phyloP scores from a whole-genome alignment of 163 green algal genomes.

The Volvox carteri region DNA sequence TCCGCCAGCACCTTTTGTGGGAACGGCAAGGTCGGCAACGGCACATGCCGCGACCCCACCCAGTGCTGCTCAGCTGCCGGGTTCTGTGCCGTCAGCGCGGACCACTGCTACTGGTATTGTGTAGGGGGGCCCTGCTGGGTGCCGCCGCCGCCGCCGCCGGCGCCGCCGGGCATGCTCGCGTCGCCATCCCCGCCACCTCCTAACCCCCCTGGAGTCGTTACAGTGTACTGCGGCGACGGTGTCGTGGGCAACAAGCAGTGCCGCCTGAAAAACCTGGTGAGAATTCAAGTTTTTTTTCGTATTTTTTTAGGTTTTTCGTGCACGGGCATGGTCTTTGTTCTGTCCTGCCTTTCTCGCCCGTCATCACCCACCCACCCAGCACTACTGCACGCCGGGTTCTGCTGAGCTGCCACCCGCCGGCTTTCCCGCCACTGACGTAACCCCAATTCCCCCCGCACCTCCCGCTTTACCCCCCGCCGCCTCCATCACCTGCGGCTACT shows the following conservation, averaged over 20 bases:
- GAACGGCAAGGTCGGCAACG: conserved; percentile 8
- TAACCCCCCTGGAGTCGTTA: not conserved
- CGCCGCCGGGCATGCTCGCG: too few relatives aligned
- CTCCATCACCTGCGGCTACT: too few relatives aligned
- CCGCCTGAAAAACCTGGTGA: not conserved
- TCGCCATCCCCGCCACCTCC: not conserved
- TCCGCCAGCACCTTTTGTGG: conserved; percentile 1
- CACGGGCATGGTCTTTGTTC: not conserved
- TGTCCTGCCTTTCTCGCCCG: not conserved
- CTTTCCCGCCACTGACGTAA: not conserved
- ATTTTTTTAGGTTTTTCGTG: not conserved
- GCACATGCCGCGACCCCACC: not conserved
- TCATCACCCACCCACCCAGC: not conserved
- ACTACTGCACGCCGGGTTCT: too few relatives aligned
- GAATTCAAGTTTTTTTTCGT: not conserved
- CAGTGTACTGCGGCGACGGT: not conserved
- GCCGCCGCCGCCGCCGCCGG: conserved; percentile 12
- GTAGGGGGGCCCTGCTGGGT: conserved; percentile 13
- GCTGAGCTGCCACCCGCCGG: not conserved
- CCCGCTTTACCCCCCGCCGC: too few relatives aligned
- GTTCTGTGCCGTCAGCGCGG: not conserved
- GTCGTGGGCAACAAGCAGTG: conserved; percentile 26
- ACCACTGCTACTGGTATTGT: conserved; percentile 31
- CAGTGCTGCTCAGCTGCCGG: not conserved
- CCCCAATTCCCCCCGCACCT: not conserved